phyloP scores from a whole-genome alignment of 495 filamentous ascomycete genomes.

The Bryoglossum gracile region DNA sequence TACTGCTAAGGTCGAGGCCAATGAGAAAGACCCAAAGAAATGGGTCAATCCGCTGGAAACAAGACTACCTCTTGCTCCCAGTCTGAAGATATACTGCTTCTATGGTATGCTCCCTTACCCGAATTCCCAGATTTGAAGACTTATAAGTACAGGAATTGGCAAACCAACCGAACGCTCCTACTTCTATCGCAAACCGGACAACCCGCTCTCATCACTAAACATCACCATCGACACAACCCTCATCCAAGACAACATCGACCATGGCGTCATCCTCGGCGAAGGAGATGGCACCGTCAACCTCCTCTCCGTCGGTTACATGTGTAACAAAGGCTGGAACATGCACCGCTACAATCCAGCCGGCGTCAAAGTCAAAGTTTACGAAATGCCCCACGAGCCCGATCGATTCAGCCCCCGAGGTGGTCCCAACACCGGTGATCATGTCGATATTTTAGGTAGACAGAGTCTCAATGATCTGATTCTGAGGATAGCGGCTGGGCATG shows the following conservation, averaged over 20 bases:
- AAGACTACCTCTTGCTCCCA: constrained; percentile 78
- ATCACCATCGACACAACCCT: constrained; percentile 83
- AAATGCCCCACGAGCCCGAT: constrained; percentile 96
- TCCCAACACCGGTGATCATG: constrained; percentile 94
- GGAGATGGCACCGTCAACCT: constrained; percentile 93
- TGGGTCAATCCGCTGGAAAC: constrained; percentile 96
- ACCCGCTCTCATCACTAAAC: constrained; percentile 60
- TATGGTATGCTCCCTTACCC: constrained; percentile 47
- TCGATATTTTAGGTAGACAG: constrained; percentile 86
- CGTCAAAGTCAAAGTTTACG: constrained; percentile 71
- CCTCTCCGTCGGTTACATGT: constrained; percentile 91
- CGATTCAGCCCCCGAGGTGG: constrained; percentile 85
- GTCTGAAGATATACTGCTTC: constrained; percentile 95
- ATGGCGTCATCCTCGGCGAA: constrained; percentile 86
- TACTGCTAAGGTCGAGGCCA: constrained; percentile 71
- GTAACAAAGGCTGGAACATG: constrained; percentile 86
- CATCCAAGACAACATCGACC: constrained; percentile 61
- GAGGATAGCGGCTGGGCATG: constrained; percentile 80
- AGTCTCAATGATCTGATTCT: constrained; percentile 88
- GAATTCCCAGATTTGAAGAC: not conserved
- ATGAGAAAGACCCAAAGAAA: constrained; percentile 72
- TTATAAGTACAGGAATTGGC: constrained; percentile 45
- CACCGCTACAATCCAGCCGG: constrained; percentile 88
- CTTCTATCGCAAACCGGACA: constrained; percentile 73
- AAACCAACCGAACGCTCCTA: constrained; percentile 90